A percentile compares a stretch with the other conserved stretches of the same genome.
Conservation (phyloP, 345 rosid species). For the Salix viminalis region DNA sequence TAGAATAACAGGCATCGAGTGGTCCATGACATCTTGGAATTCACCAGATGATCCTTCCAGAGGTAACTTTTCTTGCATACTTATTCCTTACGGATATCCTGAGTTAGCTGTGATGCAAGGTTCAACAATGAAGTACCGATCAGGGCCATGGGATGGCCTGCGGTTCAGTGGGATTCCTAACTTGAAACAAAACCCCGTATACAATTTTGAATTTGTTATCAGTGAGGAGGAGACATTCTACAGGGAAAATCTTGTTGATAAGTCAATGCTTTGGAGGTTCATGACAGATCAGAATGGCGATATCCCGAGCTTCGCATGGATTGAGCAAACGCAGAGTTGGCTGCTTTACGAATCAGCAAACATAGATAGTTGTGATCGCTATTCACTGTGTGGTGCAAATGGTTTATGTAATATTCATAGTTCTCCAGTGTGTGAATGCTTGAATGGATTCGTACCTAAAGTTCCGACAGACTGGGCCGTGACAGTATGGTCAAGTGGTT, state of each 20-base stretch:
- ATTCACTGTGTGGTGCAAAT: conserved; percentile 3
- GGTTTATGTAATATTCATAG: background rate
- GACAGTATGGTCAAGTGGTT: conserved; percentile 3
- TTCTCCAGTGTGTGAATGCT: conserved; percentile 5
- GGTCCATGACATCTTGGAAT: conserved; percentile 3
- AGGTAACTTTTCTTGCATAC: background rate
- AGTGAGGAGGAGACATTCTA: conserved; percentile 4
- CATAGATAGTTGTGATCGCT: conserved; percentile 1
- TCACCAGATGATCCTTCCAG: conserved; percentile 4
- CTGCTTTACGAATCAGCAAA: background rate
- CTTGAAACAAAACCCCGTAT: background rate
- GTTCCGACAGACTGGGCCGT: background rate
- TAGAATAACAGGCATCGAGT: background rate
- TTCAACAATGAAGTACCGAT: background rate
- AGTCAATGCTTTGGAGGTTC: background rate
- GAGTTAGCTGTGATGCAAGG: background rate
- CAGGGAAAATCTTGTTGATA: background rate
- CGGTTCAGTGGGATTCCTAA: background rate
- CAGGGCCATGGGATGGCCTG: conserved; percentile 8
- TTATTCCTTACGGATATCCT: conserved; percentile 4
- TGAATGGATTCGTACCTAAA: conserved; percentile 10
- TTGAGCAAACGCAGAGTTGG: background rate
- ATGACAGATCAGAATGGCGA: background rate
- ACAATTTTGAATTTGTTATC: background rate
- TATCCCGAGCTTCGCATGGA: background rate